Base-by-base conservation (phyloP, 345 rosid species). In the Rhodomyrtus tomentosa region DNA sequence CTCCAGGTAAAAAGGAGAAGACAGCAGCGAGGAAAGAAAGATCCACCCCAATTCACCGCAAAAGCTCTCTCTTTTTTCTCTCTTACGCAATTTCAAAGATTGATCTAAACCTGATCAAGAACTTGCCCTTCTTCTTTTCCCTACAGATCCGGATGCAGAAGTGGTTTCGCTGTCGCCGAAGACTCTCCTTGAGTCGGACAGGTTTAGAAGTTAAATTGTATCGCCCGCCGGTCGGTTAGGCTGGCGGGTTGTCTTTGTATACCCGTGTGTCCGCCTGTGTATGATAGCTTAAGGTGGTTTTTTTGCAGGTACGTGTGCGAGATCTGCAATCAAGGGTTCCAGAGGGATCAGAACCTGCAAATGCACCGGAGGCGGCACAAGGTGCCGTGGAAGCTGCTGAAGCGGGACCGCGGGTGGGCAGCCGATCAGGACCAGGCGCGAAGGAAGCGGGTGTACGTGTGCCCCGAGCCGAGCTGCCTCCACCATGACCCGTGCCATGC, bases 271-370 rank as follows among this genome's bases (percentile, higher is more conserved):
- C 73, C 76, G 76, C 42, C 76, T 68, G 76, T 8, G 1, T 32
- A 68, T 32, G 76, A 68, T 8, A 20, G 76, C 24, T 32, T 9
- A 18, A 68, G 76, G 9, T 48, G 8, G 6, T 42, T 48, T 48
- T 68, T 8, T 68, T 16, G 76, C 76, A 68, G 76, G 83, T 96
- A 95, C 89, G 92, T 96, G n/a, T 96, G 98, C 74, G 99, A 96
- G 94, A 96, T 96, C 92, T 96, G 99, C 88, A 96, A 93, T 90
- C 98, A 95, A 85, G 99, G 98, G 40, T 96, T 96, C 84, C 99
- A 95, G 85, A 90, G 99, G 82, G 99, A 96, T 87, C 99, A 96
- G 85, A 96, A 96, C 92, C 90, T 96, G 36, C 98, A 96, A 93
- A 96, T 96, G 99, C 99, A 96, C 86, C 87, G 98, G 87, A 84